phyloP scores from a whole-genome alignment of 2,329 filamentous ascomycete species.

The Colletotrichum salicis region DNA sequence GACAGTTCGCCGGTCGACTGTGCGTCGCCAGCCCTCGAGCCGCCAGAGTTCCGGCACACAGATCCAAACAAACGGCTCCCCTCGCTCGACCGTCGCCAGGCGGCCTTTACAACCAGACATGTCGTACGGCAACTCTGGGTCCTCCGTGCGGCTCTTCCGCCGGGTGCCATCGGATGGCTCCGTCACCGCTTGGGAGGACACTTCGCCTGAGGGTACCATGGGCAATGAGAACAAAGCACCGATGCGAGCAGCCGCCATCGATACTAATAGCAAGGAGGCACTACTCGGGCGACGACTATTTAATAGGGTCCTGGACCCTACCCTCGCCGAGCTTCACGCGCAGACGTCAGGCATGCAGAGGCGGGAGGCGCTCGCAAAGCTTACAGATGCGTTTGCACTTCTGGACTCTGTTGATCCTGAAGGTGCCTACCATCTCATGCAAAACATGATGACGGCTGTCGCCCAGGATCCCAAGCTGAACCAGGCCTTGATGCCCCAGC shows the following conservation, averaged over 20 bases:
- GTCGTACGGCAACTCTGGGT: conserved; percentile 92
- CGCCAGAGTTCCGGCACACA: conserved; percentile 57
- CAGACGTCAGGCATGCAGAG: conserved; percentile 75
- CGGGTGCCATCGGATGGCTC: conserved; percentile 80
- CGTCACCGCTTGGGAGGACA: conserved; percentile 51
- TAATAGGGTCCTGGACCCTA: conserved; percentile 82
- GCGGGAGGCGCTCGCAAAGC: conserved; percentile 82
- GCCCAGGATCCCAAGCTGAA: conserved; percentile 75
- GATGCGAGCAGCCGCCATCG: conserved; percentile 54
- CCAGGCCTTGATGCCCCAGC: conserved; percentile 55
- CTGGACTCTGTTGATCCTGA: conserved; percentile 91
- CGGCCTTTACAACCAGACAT: conserved; percentile 88
- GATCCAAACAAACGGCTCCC: conserved; percentile 52
- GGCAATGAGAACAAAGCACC: conserved; percentile 74
- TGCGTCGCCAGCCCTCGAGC: conserved; percentile 60
- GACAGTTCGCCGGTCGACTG: conserved; percentile 71
- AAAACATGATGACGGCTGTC: conserved; percentile 78
- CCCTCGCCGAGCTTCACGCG: conserved; percentile 87
- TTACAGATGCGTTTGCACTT: conserved; percentile 86
- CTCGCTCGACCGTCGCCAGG: conserved; percentile 62
- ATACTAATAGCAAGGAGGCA: conserved; percentile 80
- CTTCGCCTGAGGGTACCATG: conserved; percentile 54
- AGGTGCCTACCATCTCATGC: conserved; percentile 86
- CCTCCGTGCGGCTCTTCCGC: conserved; percentile 90
- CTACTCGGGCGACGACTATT: conserved; percentile 84